A percentile compares a stretch with the other conserved stretches of the same genome.
Evolutionary conservation across 768 basidiomycete genomes (phyloP).

Genomic region (Lactarius psammicola): DNA sequence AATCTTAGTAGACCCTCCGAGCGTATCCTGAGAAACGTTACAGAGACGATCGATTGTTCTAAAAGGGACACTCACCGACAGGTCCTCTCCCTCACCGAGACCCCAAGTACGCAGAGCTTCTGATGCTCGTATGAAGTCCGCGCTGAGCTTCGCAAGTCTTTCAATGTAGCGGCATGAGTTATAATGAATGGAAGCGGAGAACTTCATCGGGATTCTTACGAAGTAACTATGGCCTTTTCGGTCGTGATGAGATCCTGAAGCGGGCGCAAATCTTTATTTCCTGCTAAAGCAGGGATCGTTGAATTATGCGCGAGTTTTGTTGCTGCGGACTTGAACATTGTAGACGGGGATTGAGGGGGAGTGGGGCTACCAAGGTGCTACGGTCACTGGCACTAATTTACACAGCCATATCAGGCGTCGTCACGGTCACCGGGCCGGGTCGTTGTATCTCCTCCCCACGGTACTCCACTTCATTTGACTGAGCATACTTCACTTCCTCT

Average conservation of each 20-base stretch:
- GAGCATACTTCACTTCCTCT: neutral
- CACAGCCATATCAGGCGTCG: neutral
- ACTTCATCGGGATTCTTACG: conserved; percentile 46
- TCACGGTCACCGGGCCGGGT: neutral
- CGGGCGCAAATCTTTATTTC: conserved; percentile 74
- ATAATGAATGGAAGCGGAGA: neutral
- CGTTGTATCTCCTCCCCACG: neutral
- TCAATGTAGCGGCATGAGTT: neutral
- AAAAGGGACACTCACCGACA: conserved; percentile 52
- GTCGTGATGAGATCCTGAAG: conserved; percentile 88
- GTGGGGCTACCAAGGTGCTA: neutral
- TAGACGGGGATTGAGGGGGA: neutral
- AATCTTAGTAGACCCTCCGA: conserved; percentile 66
- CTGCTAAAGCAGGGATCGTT: conserved; percentile 65
- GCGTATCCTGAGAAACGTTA: conserved; percentile 55
- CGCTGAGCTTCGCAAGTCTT: conserved; percentile 64
- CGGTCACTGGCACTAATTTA: neutral
- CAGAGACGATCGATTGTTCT: neutral
- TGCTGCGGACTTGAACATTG: conserved; percentile 76
- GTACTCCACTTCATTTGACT: too few species aligned
- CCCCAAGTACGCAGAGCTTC: conserved; percentile 77
- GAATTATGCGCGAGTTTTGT: conserved; percentile 89
- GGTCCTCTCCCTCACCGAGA: conserved; percentile 76
- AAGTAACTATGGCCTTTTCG: conserved; percentile 76
- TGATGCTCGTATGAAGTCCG: conserved; percentile 64